A percentile compares a stretch with the other conserved stretches of the same genome.
Conservation (phyloP, 257 asterid species). For the Mentha longifolia region DNA sequence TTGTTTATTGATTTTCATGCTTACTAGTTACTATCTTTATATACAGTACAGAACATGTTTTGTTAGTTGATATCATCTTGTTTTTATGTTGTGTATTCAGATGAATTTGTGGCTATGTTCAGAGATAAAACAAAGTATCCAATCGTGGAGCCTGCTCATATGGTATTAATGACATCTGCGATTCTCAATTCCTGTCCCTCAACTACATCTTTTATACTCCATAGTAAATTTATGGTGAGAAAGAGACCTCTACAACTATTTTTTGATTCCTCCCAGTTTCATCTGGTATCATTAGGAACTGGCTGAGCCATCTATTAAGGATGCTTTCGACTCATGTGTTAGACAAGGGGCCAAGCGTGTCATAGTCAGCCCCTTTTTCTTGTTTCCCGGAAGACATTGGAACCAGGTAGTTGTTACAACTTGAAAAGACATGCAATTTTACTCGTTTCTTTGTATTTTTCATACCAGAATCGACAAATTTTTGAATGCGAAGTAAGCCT, state of each 20-base stretch:
- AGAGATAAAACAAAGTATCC: constrained; percentile 73
- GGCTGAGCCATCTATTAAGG: constrained; percentile 91
- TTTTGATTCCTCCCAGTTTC: constrained; percentile 16
- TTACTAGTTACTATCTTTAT: too few relatives aligned
- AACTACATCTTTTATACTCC: neutral
- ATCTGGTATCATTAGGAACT: constrained; percentile 59
- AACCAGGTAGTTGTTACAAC: constrained; percentile 55
- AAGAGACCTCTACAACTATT: neutral
- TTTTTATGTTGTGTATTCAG: too few relatives aligned
- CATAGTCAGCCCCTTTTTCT: constrained; percentile 93
- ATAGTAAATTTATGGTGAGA: neutral
- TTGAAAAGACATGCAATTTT: neutral
- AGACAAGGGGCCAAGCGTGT: constrained; percentile 83
- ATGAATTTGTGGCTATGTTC: constrained; percentile 86
- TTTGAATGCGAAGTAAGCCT: neutral
- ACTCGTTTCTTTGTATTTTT: constrained; percentile 1
- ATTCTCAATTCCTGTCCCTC: neutral
- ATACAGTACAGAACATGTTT: neutral
- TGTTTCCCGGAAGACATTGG: constrained; percentile 98
- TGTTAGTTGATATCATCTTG: constrained; percentile 11
- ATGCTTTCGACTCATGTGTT: constrained; percentile 81
- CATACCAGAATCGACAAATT: neutral
- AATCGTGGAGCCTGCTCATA: constrained; percentile 97
- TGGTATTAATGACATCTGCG: constrained; percentile 53
- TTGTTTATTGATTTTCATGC: neutral